phyloP scores from a whole-genome alignment of 306 rosid genomes.

The Begonia loranthoides region DNA sequence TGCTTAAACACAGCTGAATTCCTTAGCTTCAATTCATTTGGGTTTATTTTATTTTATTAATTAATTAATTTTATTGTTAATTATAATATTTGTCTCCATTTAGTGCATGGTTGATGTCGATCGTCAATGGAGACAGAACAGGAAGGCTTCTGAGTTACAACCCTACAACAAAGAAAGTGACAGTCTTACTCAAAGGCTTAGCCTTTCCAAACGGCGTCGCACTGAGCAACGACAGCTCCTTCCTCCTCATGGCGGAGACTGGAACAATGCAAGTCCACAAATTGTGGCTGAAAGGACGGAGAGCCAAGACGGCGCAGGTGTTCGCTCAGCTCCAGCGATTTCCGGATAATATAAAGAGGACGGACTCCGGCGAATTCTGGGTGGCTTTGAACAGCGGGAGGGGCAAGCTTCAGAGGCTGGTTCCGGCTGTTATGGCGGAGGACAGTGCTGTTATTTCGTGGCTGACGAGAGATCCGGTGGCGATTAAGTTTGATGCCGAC shows the following conservation, averaged over 20 bases:
- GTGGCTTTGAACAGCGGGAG: slow-evolving; percentile 31
- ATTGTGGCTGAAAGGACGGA: slow-evolving; percentile 22
- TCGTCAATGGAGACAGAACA: slow-evolving; percentile 29
- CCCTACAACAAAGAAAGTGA: slow-evolving; percentile 19
- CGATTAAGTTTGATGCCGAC: slow-evolving; percentile 19
- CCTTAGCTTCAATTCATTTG: no score
- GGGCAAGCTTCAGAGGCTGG: neutral
- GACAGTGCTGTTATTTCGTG: neutral
- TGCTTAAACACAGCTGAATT: no score
- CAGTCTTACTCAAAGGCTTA: slow-evolving; percentile 25
- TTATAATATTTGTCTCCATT: no score
- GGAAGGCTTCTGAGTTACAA: slow-evolving; percentile 45
- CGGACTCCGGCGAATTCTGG: slow-evolving; percentile 34
- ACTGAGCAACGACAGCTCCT: slow-evolving; percentile 33
- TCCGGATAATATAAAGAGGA: slow-evolving; percentile 52
- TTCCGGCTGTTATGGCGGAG: neutral
- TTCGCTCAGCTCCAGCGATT: slow-evolving; percentile 23
- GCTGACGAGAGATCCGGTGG: slow-evolving; percentile 28
- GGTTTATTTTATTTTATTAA: no score
- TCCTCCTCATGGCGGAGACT: slow-evolving; percentile 30
- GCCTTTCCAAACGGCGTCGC: slow-evolving; percentile 60
- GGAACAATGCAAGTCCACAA: slow-evolving; percentile 12
- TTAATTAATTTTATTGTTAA: no score
- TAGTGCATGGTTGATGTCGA: slow-evolving; percentile 24
- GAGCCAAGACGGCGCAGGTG: slow-evolving; percentile 1